phyloP scores from a whole-genome alignment of 768 basidiomycete species.

The Boletus edulis region DNA sequence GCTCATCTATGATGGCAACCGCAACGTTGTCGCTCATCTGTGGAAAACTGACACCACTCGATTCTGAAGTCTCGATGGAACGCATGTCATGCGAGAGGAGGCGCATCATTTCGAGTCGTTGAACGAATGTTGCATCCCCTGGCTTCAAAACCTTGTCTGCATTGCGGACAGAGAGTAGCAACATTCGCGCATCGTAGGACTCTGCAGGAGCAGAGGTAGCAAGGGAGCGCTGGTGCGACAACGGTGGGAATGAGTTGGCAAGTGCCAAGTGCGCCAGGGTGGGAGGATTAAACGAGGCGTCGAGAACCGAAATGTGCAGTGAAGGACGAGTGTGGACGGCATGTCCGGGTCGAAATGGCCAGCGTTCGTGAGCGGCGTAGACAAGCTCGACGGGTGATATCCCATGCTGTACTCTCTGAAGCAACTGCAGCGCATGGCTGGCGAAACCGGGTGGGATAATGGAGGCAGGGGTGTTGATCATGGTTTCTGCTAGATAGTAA shows the following conservation, averaged over 20 bases:
- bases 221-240: constrained; percentile 4
- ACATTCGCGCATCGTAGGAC: constrained; percentile 68
- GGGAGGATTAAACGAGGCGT: constrained; percentile 93
- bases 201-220: background rate
- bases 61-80: background rate
- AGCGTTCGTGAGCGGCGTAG: constrained; percentile 55
- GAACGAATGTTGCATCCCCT: constrained; percentile 70
- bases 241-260: constrained; percentile 42
- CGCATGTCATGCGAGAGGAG: constrained; percentile 54
- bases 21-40: constrained; percentile 50
- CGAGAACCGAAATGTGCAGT: constrained; percentile 70
- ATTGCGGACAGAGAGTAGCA: constrained; percentile 83
- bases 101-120: constrained; percentile 86
- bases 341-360: constrained; percentile 52
- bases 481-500: background rate
- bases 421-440: constrained; percentile 16
- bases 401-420: constrained; percentile 42
- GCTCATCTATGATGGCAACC: constrained; percentile 81
- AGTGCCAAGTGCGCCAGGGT: constrained; percentile 83
- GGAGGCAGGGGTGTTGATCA: constrained; percentile 6
- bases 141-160: constrained; percentile 76
- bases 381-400: constrained; percentile 55
- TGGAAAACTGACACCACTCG: background rate
- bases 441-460: constrained; percentile 17
- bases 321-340: constrained; percentile 10